These are phyloP conservation scores for Rhizopogon roseolus DNA, from an alignment of 768 basidiomycete species.

Conservation along the genomic window DNA sequence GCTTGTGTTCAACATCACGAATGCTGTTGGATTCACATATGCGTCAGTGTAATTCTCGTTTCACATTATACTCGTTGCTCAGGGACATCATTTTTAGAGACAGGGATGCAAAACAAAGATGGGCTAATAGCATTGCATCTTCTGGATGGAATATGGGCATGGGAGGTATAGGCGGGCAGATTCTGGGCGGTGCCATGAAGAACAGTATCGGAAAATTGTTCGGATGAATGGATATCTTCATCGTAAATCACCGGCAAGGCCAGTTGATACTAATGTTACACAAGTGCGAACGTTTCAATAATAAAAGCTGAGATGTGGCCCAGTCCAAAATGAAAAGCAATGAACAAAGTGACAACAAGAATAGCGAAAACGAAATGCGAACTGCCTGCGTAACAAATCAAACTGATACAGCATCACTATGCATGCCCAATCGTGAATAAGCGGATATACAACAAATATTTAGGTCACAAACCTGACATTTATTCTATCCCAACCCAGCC, in stretches of 20 bases:
- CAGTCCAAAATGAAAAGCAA: slow-evolving; percentile 19
- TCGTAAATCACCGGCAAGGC: slow-evolving; percentile 4
- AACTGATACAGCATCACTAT: slow-evolving; percentile 1
- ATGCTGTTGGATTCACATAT: slow-evolving; percentile 95
- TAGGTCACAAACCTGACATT: slow-evolving; percentile 5
- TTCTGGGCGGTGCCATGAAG: slow-evolving; percentile 79
- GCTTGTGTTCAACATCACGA: slow-evolving; percentile 92
- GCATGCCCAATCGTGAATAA: slow-evolving; percentile 6
- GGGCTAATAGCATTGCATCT: slow-evolving; percentile 75
- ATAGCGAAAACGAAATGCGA: slow-evolving; percentile 13
- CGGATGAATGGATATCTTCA: slow-evolving; percentile 28
- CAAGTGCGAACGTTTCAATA: slow-evolving; percentile 21
- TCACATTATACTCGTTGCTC: slow-evolving; percentile 4
- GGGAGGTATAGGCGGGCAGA: slow-evolving; percentile 79
- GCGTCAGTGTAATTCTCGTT: slow-evolving; percentile 48
- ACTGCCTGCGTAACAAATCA: slow-evolving; percentile 10
- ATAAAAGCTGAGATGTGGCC: slow-evolving; percentile 3
- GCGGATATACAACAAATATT: slow-evolving; percentile 4
- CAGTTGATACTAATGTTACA: slow-evolving; percentile 25
- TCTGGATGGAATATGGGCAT: slow-evolving; percentile 68
- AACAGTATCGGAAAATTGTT: slow-evolving; percentile 78
- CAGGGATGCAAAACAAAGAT: slow-evolving; percentile 88
- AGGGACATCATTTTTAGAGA: slow-evolving; percentile 43
- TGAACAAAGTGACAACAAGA: slow-evolving; percentile 20
- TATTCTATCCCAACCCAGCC: slow-evolving; percentile 66